Percentiles rank a stretch among this genome's conserved stretches.
Evolutionary conservation across 1,284 basidiomycete genomes (phyloP).

Genomic region (Pascua sp.): DNA sequence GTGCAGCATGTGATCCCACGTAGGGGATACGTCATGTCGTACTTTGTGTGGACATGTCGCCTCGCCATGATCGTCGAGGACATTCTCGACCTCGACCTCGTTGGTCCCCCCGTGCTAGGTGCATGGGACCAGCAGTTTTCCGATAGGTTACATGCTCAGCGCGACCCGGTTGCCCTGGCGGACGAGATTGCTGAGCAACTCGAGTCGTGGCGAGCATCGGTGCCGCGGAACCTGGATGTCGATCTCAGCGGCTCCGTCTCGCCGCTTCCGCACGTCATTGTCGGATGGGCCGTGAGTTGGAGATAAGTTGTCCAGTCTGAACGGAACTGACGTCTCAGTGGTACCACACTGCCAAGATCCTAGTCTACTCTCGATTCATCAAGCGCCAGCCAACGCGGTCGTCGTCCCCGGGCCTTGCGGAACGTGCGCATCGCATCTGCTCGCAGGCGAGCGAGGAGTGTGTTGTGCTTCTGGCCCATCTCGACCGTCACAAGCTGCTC

Average conservation of each 20-base stretch:
- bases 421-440: conserved; percentile 29
- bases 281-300: conserved; percentile 22
- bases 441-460: conserved; percentile 34
- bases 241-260: conserved; percentile 16
- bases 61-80: conserved; percentile 44
- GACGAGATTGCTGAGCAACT: conserved; percentile 27
- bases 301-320: conserved; percentile 17
- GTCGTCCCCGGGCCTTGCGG: conserved; percentile 10
- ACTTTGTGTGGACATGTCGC: conserved; percentile 41
- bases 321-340: conserved; percentile 18
- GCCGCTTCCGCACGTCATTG: conserved; percentile 39
- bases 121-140: conserved; percentile 16
- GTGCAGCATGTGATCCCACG: conserved; percentile 28
- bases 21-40: conserved; percentile 33
- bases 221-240: conserved; percentile 31
- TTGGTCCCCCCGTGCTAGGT: conserved; percentile 17
- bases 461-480: conserved; percentile 32
- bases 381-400: conserved; percentile 12
- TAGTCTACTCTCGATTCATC: conserved; percentile 41
- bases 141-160: conserved; percentile 1
- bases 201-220: conserved; percentile 26
- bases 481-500: conserved; percentile 38
- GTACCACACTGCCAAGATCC: conserved; percentile 38
- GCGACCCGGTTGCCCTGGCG: conserved; percentile 1
- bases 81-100: conserved; percentile 38